Evolutionary conservation across 2,329 filamentous ascomycete genomes (phyloP).

Genomic region (Emydomyces testavorans): DNA sequence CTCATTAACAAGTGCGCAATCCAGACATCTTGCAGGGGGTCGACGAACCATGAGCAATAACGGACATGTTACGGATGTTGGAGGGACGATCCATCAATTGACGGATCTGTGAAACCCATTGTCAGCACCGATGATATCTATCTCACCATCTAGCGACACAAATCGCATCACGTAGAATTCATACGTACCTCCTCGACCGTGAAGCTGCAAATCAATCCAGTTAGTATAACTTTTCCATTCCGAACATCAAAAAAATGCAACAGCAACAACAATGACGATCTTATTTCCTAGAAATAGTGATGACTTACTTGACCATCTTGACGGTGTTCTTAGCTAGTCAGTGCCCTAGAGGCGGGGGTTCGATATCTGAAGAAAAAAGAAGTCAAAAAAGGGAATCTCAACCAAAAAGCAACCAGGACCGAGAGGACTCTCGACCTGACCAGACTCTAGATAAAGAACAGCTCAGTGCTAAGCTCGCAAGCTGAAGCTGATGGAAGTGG

Average conservation of each 20-base stretch:
- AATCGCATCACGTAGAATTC: slow-evolving; percentile 13
- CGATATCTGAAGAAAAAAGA: slow-evolving; percentile 17
- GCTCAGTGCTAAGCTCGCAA: slow-evolving; percentile 15
- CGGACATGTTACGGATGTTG: slow-evolving; percentile 91
- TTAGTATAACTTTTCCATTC: slow-evolving; percentile 24
- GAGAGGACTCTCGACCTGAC: slow-evolving; percentile 36
- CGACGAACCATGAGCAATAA: slow-evolving; percentile 84
- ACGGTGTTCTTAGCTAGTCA: slow-evolving; percentile 48
- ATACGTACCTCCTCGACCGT: slow-evolving; percentile 74
- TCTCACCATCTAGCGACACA: not conserved
- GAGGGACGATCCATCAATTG: slow-evolving; percentile 41
- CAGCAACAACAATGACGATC: slow-evolving; percentile 10
- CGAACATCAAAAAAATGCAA: slow-evolving; percentile 10
- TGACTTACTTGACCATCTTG: slow-evolving; percentile 99
- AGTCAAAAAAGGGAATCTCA: slow-evolving; percentile 27
- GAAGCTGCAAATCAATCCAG: slow-evolving; percentile 54
- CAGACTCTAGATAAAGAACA: slow-evolving; percentile 17
- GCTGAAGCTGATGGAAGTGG: slow-evolving; percentile 21
- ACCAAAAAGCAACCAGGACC: slow-evolving; percentile 30
- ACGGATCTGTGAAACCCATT: slow-evolving; percentile 30
- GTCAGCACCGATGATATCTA: slow-evolving; percentile 16
- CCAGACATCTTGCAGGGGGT: not conserved
- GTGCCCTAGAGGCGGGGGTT: slow-evolving; percentile 34
- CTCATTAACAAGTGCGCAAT: not conserved
- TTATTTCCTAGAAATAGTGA: no score